A percentile compares a stretch with the other conserved stretches of the same genome.
phyloP scores from a whole-genome alignment of 495 filamentous ascomycete genomes.

The Podospora pseudocomata region DNA sequence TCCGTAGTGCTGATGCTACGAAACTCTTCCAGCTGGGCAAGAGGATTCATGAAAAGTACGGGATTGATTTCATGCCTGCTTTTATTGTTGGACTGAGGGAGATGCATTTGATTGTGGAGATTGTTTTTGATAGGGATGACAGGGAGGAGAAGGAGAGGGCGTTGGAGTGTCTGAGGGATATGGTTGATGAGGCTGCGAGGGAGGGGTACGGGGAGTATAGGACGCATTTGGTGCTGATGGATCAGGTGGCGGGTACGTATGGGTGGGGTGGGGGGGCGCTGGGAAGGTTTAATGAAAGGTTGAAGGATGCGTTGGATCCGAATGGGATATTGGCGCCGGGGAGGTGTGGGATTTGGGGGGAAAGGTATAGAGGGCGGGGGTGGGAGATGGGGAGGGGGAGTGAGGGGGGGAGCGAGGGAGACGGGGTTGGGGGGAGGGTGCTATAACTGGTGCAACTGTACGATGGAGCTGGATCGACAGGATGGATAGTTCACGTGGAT shows the following conservation, averaged over 20 bases:
- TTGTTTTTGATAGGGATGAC: slow-evolving; percentile 51
- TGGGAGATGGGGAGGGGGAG: slow-evolving; percentile 37
- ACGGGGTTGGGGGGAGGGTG: slow-evolving; percentile 23
- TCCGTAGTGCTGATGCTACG: slow-evolving; percentile 48
- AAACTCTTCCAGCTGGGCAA: slow-evolving; percentile 44
- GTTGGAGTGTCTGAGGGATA: slow-evolving; percentile 42
- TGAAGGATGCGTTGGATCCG: slow-evolving; percentile 58
- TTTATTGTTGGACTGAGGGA: slow-evolving; percentile 53
- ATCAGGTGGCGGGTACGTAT: slow-evolving; percentile 58
- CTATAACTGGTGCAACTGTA: no score
- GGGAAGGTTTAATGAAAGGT: slow-evolving; percentile 52
- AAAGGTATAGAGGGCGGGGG: slow-evolving; percentile 40
- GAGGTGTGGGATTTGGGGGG: slow-evolving; percentile 55
- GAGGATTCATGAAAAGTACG: slow-evolving; percentile 36
- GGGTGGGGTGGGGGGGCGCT: slow-evolving; percentile 50
- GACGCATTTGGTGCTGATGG: slow-evolving; percentile 53
- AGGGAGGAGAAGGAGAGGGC: slow-evolving; percentile 33
- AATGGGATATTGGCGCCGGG: slow-evolving; percentile 57
- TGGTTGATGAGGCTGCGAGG: slow-evolving; percentile 47
- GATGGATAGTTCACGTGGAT: no score
- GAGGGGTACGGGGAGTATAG: slow-evolving; percentile 57
- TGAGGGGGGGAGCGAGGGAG: slow-evolving; percentile 26
- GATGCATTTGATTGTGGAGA: slow-evolving; percentile 57
- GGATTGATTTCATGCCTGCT: slow-evolving; percentile 51
- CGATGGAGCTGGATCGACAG: no score